Conservation (phyloP, 768 basidiomycete species). For the Pleurotus djamor region DNA sequence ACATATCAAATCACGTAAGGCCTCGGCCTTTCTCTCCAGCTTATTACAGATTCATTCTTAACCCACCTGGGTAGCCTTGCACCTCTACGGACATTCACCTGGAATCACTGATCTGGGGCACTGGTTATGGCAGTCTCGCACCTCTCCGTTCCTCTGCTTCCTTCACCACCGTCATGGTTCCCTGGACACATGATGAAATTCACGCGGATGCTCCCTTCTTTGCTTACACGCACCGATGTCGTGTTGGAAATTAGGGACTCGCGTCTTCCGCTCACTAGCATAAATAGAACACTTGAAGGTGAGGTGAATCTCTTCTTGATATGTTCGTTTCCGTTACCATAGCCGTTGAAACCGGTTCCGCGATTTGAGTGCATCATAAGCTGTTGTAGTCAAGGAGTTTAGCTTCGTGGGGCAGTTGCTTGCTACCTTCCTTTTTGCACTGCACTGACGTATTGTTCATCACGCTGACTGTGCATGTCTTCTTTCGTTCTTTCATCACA, state of each 20-base stretch:
- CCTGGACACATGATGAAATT: conserved; percentile 96
- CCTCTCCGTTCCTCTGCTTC: conserved; percentile 43
- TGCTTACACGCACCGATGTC: conserved; percentile 82
- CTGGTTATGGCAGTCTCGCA: conserved; percentile 25
- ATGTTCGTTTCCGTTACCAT: background rate
- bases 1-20: no score
- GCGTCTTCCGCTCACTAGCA: conserved; percentile 88
- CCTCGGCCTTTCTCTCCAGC: no score
- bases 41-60: no score
- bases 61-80: no score
- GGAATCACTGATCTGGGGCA: background rate
- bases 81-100: background rate
- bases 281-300: conserved; percentile 90
- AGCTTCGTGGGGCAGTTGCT: background rate
- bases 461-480: background rate
- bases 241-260: conserved; percentile 95
- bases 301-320: conserved; percentile 21
- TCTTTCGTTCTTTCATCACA: conserved; percentile 22
- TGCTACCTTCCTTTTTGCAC: conserved; percentile 2
- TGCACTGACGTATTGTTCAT: background rate
- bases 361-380: no score
- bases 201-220: conserved; percentile 67
- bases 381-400: no score
- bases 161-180: conserved; percentile 87
- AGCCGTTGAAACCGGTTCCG: no score